Base-by-base conservation (phyloP, 352 stramenopile genomes). In the Phytophthora foliorum region DNA sequence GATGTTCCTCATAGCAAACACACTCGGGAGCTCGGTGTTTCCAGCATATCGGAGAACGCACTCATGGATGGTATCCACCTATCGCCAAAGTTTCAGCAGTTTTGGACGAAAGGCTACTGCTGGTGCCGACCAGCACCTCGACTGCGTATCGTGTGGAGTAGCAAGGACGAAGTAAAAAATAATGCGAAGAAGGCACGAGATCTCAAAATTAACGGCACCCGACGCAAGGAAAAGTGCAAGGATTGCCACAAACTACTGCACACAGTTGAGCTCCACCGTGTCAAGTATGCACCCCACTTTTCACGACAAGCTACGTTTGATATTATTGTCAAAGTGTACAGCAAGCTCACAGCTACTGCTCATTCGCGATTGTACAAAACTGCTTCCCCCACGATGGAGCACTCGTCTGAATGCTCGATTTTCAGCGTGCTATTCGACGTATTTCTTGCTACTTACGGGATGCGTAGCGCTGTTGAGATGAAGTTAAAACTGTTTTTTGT, bases 401-500 rank as follows among this genome's bases (percentile, higher is more conserved):
- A 19, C 4, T 19, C 46, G 6, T 52, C 32, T 0, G 31, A 57
- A 8, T 56, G 84, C 7, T 86, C 83, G 2, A 72, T 92, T 8
- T 83, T 90, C 55, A 61, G 58, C 0, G 74, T 75, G 0, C 57
- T 93, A 2, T 74, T 79, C 32, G 54, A 74, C 4, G 50, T 91
- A 6, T 88, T 93, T 25, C 61, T 75, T 44, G 51, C 65, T 31
- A 74, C 68, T 14, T 93, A 86, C 39, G 86, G 86, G 0, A 77
- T 90, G 57, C 80, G 77, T 14, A 59, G 68, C 17, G 59, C 86
- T 21, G 78, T 86, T 4, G 76, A 93, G 56, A 60, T 63, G 24
- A 93, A 91, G 55, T 42, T 93, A 52, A 92, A 91, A 67, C 59
- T 81, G 19, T 72, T 93, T 36, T 67, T 91, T 17, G 63, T 92